phyloP scores from a whole-genome alignment of 345 rosid genomes.

The Rhizophora mangle region DNA sequence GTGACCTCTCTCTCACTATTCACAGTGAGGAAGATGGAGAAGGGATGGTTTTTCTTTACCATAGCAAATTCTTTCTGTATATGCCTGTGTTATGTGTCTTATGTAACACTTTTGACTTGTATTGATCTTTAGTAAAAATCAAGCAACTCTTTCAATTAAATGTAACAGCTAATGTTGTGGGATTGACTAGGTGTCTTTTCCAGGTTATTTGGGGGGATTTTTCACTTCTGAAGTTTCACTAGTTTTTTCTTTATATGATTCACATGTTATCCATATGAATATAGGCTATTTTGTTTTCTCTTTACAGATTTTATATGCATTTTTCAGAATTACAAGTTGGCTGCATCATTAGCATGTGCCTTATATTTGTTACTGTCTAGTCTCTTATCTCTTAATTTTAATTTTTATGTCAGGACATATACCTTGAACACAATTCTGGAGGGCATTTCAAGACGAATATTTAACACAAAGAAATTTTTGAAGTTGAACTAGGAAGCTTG shows the following conservation, averaged over 20 bases:
- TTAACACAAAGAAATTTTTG: conserved; percentile 47
- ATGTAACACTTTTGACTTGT: neutral
- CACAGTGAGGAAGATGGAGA: no score
- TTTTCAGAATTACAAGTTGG: neutral
- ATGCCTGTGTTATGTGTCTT: neutral
- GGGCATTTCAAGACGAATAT: conserved; percentile 45
- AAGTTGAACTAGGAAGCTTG: conserved; percentile 66
- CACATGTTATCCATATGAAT: neutral
- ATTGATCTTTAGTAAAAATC: neutral
- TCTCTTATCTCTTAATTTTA: conserved; percentile 19
- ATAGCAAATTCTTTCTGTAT: neutral
- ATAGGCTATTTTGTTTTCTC: neutral
- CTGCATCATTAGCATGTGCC: neutral
- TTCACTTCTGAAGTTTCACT: neutral
- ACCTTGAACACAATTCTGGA: conserved; percentile 54
- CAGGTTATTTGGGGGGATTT: neutral
- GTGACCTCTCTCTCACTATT: neutral
- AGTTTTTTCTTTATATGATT: neutral
- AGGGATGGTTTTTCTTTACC: neutral
- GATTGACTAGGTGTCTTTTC: conserved; percentile 4
- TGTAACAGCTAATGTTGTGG: neutral
- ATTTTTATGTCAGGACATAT: conserved; percentile 50
- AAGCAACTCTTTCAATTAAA: neutral
- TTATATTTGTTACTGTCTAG: conserved; percentile 2
- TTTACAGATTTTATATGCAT: neutral